Base-by-base conservation (phyloP, 257 asterid species). In the Eustoma russellianum region DNA sequence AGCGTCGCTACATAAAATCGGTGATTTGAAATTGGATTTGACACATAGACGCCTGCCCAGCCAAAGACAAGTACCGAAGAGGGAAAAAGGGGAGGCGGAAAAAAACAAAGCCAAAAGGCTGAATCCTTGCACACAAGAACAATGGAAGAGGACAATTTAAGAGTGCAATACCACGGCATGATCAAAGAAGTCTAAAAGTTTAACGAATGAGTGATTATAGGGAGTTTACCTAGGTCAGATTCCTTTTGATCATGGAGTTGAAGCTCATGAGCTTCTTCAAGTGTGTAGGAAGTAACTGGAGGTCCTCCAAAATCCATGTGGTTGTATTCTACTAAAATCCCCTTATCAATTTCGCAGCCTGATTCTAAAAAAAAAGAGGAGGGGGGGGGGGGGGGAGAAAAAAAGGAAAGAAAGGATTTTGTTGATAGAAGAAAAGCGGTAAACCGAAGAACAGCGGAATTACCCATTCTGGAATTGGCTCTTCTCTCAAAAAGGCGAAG, bases 221-320 rank as follows among this genome's bases (percentile, higher is more conserved):
- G 46, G 52, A 49, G 40, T 33, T 59, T 74, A 90, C 96, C 95
- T 59, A 80, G 76, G 52, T 80, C 80, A 52, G 96, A 77, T 56
- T 91, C 87, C 71, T 74, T 82, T 65, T 78, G 83, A 63, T 77
- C 73, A 57, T 10, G 74, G 24, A 38, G 67, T 61, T 66, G 71
- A 47, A 86, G 76, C 61, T 72, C 77, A 68, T 84, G 75, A 15
- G 95, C 94, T 76, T 91, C 95, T 69, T 81, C 96, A 58, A 43
- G 8, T 0, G 96, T 77, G 43, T 74, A 74, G 3, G 77, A 50
- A 50, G 82, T 72, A 40, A 91, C 75, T 5, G 98, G 98, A 12
- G 96, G 95, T 13, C 94, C 97, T 69, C 95, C 97, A 72, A 86
- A 89, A 64, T 83, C 84, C 98, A 87, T 91, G 74, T 80, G 95